These are phyloP conservation scores for Tremella mesenterica DNA, from an alignment of 768 basidiomycete species.

Conservation along the genomic window DNA sequence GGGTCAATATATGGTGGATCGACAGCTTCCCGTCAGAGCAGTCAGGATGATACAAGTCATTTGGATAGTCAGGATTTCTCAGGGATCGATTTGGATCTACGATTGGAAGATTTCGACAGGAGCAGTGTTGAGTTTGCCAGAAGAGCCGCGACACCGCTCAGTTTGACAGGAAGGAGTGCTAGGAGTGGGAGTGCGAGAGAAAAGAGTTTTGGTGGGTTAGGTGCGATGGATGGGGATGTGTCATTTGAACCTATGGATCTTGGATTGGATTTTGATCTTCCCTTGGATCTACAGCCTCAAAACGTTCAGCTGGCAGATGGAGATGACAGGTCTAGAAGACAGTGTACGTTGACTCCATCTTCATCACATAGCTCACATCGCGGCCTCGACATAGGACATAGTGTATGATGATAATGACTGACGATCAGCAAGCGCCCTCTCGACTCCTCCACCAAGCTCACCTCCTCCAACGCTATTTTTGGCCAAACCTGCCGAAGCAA, in stretches of 20 bases:
- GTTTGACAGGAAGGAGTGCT: not conserved
- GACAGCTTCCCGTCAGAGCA: slow-evolving; percentile 15
- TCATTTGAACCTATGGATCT: slow-evolving; percentile 50
- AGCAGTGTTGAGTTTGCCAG: slow-evolving; percentile 18
- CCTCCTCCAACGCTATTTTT: slow-evolving; percentile 28
- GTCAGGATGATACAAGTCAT: slow-evolving; percentile 24
- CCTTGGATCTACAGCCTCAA: too few species aligned
- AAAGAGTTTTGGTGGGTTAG: not conserved
- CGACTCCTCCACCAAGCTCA: slow-evolving; percentile 60
- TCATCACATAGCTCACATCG: too few species aligned
- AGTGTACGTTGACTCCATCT: too few species aligned
- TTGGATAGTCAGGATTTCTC: slow-evolving; percentile 38
- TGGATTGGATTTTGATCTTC: slow-evolving; percentile 52
- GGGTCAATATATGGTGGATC: slow-evolving; percentile 28
- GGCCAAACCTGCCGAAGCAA: slow-evolving; percentile 47
- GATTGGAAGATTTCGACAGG: slow-evolving; percentile 15
- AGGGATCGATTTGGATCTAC: slow-evolving; percentile 31
- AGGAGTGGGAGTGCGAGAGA: not conserved
- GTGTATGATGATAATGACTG: too few species aligned
- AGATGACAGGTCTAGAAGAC: slow-evolving; percentile 50
- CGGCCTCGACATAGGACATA: too few species aligned
- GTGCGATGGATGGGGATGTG: slow-evolving; percentile 1
- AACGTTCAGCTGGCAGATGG: slow-evolving; percentile 53
- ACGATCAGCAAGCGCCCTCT: slow-evolving; percentile 60
- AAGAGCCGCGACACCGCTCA: slow-evolving; percentile 13